These are phyloP conservation scores for Durio zibethinus DNA, from an alignment of 345 rosid genomes.

Conservation along the genomic window DNA sequence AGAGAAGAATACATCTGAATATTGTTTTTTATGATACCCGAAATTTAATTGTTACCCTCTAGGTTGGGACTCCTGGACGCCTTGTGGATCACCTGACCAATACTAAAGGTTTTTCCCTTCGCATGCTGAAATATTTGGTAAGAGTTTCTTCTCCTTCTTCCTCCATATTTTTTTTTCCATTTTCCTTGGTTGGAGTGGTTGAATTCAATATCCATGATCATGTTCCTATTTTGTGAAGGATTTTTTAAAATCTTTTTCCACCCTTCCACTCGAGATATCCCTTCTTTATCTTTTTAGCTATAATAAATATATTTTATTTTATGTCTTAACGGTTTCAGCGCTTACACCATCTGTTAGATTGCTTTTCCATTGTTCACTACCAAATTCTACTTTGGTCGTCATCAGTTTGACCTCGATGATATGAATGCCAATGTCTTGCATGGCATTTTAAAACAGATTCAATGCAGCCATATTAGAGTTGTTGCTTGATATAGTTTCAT, in stretches of 20 bases:
- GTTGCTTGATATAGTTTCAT: slow-evolving; percentile 1
- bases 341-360: background rate
- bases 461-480: background rate
- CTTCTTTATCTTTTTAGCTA: background rate
- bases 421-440: background rate
- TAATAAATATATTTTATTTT: background rate
- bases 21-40: background rate
- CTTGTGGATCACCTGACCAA: slow-evolving; percentile 80
- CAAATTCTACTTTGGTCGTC: background rate
- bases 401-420: background rate
- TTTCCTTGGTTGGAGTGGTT: background rate
- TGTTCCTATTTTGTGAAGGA: background rate
- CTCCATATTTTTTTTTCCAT: background rate
- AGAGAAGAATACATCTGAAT: background rate
- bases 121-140: slow-evolving; percentile 78
- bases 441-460: background rate
- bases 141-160: slow-evolving; percentile 6
- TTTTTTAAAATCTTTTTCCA: background rate
- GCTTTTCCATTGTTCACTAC: background rate
- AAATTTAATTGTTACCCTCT: slow-evolving; percentile 5
- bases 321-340: background rate
- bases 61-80: slow-evolving; percentile 98
- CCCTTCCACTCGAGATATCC: background rate
- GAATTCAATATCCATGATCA: background rate
- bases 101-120: slow-evolving; percentile 89